Conservation (phyloP, 108 stramenopile genomes). For the Cyclotella choctawhatcheeana region DNA sequence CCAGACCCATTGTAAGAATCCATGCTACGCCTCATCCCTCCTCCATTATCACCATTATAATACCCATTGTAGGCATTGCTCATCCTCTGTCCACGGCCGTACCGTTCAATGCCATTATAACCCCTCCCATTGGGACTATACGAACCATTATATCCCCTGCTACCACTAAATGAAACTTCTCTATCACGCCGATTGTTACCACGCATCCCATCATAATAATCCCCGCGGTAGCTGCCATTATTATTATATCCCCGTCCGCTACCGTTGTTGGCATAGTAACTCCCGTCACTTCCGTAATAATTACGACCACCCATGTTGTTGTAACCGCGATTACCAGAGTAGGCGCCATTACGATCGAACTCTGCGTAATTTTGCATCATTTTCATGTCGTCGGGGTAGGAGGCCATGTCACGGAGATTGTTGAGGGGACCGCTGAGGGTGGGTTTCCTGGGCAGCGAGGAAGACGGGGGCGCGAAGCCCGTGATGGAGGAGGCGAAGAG, state of each 20-base stretch:
- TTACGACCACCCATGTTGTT: neutral
- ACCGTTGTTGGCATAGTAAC: neutral
- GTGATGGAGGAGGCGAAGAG: constrained; percentile 11
- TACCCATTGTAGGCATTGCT: constrained; percentile 3
- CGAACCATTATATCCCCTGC: constrained; percentile 12
- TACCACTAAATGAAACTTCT: constrained; percentile 8
- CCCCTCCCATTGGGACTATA: constrained; percentile 11
- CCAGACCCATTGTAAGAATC: neutral
- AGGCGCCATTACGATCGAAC: constrained; percentile 32
- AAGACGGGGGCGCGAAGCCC: constrained; percentile 11
- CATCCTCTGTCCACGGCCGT: constrained; percentile 9
- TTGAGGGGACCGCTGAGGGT: neutral
- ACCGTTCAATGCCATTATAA: constrained; percentile 11
- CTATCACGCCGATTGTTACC: constrained; percentile 4
- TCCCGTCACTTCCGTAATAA: constrained; percentile 3
- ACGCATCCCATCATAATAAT: neutral
- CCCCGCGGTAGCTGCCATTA: neutral
- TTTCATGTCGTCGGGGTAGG: constrained; percentile 28
- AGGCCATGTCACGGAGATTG: constrained; percentile 19
- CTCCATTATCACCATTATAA: constrained; percentile 8
- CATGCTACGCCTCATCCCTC: neutral
- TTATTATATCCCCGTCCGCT: constrained; percentile 2
- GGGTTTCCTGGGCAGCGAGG: neutral
- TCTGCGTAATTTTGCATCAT: constrained; percentile 19
- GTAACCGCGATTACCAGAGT: constrained; percentile 15